Base-by-base conservation (phyloP, 805 yeast genomes). In the Lipomyces japonicus region DNA sequence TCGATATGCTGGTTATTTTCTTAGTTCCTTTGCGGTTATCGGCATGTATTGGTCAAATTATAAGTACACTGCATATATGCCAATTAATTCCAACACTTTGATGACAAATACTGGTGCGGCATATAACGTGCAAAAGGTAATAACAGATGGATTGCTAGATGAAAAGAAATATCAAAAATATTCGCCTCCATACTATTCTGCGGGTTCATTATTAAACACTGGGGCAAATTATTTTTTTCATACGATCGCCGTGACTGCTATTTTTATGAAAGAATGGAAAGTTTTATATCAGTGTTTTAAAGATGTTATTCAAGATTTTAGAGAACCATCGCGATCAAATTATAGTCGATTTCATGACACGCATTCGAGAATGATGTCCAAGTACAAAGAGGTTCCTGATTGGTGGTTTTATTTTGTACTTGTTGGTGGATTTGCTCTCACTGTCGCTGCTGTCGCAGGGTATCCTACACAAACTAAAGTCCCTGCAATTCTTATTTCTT, bases 171-270 rank as follows among this genome's bases (percentile, higher is more conserved):
- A 82, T 65, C 61, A 74, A 53, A 63, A 65, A 4, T 83, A 84
- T 66, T 81, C 87, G 1, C 86, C 87, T 7, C 71, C 82, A 39
- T 83, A 74, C 63, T 69, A 80, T 48, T 71, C 80, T 5, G 79
- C 81, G 59, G 57, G 59, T 7, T 79, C 14, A 10, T 80, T 24
- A 63, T 83, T 12, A 70, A 79, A 7, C 80, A 81, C n/a, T 61
- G 85, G 84, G 59, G 71, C 69, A 66, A 75, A 73, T 44, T 78
- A 81, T 68, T 88, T 68, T 83, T 81, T 60, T 77, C 41, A 44
- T 26, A 38, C 50, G 3, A 12, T 46, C 16, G 45, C 56, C 4
- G 14, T 51, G 10, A 43, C 40, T 18, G 26, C 39, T 23, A 34
- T 43, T 10, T 6, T 44, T n/a, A 21, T 44, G 2, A 36, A 35